Base-by-base conservation (phyloP, 1,139 yeast genomes). In the Oligophagozyma castellii region DNA sequence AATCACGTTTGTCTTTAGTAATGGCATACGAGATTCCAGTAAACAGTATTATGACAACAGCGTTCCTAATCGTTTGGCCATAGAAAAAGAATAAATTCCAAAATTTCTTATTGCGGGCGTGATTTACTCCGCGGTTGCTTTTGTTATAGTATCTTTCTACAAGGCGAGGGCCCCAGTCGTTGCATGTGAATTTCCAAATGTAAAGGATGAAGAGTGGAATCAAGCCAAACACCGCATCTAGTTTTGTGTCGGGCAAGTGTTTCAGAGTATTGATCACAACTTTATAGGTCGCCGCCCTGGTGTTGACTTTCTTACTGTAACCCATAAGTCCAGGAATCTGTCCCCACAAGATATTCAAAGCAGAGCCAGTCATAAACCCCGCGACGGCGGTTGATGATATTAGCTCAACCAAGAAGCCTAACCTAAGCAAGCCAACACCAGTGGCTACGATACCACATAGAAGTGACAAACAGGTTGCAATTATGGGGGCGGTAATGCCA, bases 281-380 rank as follows among this genome's bases (percentile, higher is more conserved):
- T 45, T 48, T 37, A 55, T 76, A 83, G 6, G 93, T 63, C 1
- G 84, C 63, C 2, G 53, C 67, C 56, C 93, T 73, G 10, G 93
- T 79, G 57, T 80, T 73, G 34, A 84, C 81, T 26, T 44, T 37
- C 14, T 58, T 66, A 40, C 56, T 61, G 57, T 64, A 78, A 15
- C 96, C 96, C 80, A 86, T 67, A 37, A 86, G 64, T 10, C 67
- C 78, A 2, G 95, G 95, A 5, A 84, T 75, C 58, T 86, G 95
- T 23, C 95, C 95, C 34, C 64, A 56, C 27, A 78, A 63, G 47
- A 86, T 86, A 43, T 64, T 73, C 46, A 86, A 69, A 3, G 95
- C 95, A 8, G 95, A 83, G 32, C 95, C 95, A 22, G 92, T 69
- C 92, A 86, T 86, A 59, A 84, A 86, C 0, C 95, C 96, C 61